Evolutionary conservation across 2,329 filamentous ascomycete species (phyloP).

Genomic region (Tolypocladium amazonense): DNA sequence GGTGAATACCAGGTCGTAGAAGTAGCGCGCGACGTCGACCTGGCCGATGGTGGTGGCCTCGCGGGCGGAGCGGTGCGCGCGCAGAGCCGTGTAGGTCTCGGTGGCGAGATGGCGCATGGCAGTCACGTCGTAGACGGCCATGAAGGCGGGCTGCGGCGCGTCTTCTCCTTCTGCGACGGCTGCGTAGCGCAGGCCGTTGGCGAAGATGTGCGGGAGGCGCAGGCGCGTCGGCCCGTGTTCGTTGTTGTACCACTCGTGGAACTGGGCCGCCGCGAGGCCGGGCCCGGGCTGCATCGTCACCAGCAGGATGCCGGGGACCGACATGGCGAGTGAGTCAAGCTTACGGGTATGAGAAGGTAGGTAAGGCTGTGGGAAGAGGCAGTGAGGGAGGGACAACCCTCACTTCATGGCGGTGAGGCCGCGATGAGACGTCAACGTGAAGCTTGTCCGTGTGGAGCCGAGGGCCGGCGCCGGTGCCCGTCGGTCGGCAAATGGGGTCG

Average conservation of each 20-base stretch:
- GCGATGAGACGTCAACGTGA: neutral
- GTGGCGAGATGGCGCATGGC: constrained; percentile 62
- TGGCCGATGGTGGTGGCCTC: constrained; percentile 44
- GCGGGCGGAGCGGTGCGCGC: constrained; percentile 43
- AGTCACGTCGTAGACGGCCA: constrained; percentile 74
- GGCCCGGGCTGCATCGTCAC: constrained; percentile 76
- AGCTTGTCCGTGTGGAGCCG: neutral
- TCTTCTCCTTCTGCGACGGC: constrained; percentile 34
- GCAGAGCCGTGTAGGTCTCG: constrained; percentile 57
- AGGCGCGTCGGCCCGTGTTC: constrained; percentile 79
- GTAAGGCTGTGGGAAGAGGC: neutral
- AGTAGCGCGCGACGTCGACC: constrained; percentile 55
- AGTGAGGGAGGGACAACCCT: neutral
- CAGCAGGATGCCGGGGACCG: constrained; percentile 60
- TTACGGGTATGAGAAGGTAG: neutral
- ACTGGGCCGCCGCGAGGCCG: constrained; percentile 54
- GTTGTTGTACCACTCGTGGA: constrained; percentile 92
- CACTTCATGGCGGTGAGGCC: neutral
- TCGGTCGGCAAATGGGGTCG: neutral
- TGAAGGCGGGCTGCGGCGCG: constrained; percentile 54
- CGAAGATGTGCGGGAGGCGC: constrained; percentile 60
- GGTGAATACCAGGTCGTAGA: constrained; percentile 56
- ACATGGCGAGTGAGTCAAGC: constrained; percentile 11
- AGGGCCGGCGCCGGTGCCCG: neutral
- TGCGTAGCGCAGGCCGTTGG: constrained; percentile 70